These are phyloP conservation scores for Xylariaceae sp. DNA, from an alignment of 2,329 filamentous ascomycete genomes.

Conservation along the genomic window DNA sequence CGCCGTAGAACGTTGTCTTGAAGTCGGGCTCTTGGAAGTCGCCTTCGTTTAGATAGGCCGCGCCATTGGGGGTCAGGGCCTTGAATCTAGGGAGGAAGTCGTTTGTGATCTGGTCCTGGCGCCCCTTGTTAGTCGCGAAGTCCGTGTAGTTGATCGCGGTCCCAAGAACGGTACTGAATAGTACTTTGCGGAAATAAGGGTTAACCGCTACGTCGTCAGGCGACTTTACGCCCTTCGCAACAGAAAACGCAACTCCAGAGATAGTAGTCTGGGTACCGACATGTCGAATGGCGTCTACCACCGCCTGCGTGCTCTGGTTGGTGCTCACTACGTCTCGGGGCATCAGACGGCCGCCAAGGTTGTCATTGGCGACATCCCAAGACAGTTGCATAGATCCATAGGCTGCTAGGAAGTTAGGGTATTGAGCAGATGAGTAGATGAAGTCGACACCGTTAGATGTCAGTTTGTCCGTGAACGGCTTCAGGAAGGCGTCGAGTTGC, in stretches of 20 bases:
- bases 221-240: neutral
- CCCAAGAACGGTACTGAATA: constrained; percentile 22
- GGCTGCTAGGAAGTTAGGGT: constrained; percentile 16
- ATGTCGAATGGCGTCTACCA: constrained; percentile 36
- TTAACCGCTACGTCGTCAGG: constrained; percentile 12
- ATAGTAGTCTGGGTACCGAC: constrained; percentile 35
- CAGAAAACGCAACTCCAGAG: constrained; percentile 8
- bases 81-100: constrained; percentile 34
- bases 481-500: neutral
- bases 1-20: constrained; percentile 44
- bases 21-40: constrained; percentile 42
- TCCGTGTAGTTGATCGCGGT: neutral
- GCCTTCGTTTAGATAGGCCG: constrained; percentile 48
- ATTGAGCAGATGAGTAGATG: neutral
- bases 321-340: constrained; percentile 13
- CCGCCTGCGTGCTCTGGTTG: constrained; percentile 6
- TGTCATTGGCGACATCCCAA: constrained; percentile 24
- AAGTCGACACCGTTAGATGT: neutral
- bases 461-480: neutral
- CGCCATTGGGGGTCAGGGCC: constrained; percentile 28
- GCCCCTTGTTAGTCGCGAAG: constrained; percentile 11
- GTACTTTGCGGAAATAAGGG: constrained; percentile 6
- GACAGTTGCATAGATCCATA: constrained; percentile 10
- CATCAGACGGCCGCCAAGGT: constrained; percentile 26
- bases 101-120: constrained; percentile 37